These are phyloP conservation scores for Chrysoporthe deuterocubensis DNA, from an alignment of 2,329 filamentous ascomycete genomes.

Conservation along the genomic window DNA sequence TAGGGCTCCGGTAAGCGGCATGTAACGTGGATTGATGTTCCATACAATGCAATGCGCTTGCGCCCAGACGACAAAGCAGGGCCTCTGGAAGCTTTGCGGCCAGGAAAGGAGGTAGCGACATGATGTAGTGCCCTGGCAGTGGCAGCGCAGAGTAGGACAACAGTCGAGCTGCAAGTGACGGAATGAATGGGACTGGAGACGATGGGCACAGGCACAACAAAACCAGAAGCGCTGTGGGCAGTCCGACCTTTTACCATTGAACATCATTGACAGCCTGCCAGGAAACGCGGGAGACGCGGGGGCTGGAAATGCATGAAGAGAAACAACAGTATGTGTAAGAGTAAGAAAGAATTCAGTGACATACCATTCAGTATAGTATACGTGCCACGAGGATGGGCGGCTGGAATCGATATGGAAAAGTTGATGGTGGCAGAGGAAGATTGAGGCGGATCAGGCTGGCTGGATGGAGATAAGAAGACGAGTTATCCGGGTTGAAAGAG, in stretches of 20 bases:
- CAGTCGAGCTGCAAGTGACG: constrained; percentile 24
- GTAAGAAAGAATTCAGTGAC: background rate
- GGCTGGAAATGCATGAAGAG: too few relatives aligned
- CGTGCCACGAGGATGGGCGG: background rate
- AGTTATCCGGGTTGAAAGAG: background rate
- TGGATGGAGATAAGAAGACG: background rate
- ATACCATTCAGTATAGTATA: background rate
- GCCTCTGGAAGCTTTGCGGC: constrained; percentile 28
- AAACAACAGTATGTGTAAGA: background rate
- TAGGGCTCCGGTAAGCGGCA: constrained; percentile 58
- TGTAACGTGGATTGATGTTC: constrained; percentile 28
- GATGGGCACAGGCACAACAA: constrained; percentile 35
- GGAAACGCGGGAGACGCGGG: background rate
- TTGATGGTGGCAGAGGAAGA: background rate
- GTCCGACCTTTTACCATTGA: constrained; percentile 54
- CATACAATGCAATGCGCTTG: constrained; percentile 19
- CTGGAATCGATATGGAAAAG: background rate
- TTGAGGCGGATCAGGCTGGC: constrained; percentile 6
- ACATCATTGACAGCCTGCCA: constrained; percentile 47
- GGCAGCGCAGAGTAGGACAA: constrained; percentile 12
- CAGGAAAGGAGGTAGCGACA: constrained; percentile 23
- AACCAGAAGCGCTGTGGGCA: constrained; percentile 44
- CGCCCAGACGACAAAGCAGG: constrained; percentile 26
- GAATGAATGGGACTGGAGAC: constrained; percentile 31
- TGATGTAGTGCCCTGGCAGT: constrained; percentile 15